These are phyloP conservation scores for Helotiales sp. DNA, from an alignment of 2,329 filamentous ascomycete species.

Conservation along the genomic window DNA sequence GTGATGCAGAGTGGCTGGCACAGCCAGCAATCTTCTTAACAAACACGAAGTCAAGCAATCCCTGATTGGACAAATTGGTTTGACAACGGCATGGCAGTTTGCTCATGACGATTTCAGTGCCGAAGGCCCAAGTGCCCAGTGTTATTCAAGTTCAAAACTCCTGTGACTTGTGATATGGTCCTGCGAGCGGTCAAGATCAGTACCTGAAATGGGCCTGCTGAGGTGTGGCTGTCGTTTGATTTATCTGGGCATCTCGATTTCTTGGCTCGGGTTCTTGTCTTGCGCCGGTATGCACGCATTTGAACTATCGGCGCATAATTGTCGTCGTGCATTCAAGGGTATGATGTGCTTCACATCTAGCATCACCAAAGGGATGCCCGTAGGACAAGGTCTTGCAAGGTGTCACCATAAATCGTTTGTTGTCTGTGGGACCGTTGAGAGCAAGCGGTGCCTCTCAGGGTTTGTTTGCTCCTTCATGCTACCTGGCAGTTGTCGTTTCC, in stretches of 20 bases:
- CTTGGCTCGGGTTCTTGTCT: conserved; percentile 7
- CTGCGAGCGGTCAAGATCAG: conserved; percentile 18
- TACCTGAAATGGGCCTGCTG: conserved; percentile 8
- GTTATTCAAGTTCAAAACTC: conserved; percentile 12
- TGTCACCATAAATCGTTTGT: conserved; percentile 10
- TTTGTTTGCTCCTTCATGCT: conserved; percentile 31
- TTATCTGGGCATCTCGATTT: conserved; percentile 14
- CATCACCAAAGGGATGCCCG: not conserved
- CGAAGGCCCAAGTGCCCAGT: conserved; percentile 6
- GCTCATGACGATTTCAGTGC: conserved; percentile 19
- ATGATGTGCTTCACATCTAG: not conserved
- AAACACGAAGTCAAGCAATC: conserved; percentile 23
- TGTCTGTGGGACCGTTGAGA: conserved; percentile 23
- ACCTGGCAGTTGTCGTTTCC: conserved; percentile 21
- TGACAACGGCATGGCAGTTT: conserved; percentile 21
- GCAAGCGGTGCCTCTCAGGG: conserved; percentile 17
- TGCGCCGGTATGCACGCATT: conserved; percentile 19
- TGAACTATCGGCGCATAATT: conserved; percentile 15
- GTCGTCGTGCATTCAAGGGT: conserved; percentile 11
- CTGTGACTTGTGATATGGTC: conserved; percentile 11
- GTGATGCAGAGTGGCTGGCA: conserved; percentile 23
- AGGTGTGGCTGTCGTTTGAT: conserved; percentile 17
- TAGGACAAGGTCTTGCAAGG: conserved; percentile 7
- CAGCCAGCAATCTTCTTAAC: conserved; percentile 19
- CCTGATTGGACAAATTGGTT: conserved; percentile 7